Conservation (phyloP, 2,329 filamentous ascomycete species). For the Aspergillus novoparasiticus region DNA sequence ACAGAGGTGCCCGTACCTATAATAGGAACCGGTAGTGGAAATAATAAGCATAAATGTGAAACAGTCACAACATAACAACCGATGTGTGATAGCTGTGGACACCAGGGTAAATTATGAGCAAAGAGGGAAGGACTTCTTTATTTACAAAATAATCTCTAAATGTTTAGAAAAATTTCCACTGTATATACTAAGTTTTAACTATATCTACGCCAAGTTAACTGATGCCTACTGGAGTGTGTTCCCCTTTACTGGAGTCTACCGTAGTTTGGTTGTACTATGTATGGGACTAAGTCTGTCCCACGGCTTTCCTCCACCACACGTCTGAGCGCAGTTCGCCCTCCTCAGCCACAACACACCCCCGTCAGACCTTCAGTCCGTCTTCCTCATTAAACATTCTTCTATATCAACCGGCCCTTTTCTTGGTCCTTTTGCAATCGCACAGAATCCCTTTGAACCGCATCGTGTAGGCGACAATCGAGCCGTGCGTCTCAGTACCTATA, state of each 20-base stretch:
- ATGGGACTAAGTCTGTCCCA: constrained; percentile 4
- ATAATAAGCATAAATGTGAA: background rate
- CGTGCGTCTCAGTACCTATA: constrained; percentile 12
- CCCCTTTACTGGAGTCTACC: background rate
- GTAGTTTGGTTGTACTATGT: constrained; percentile 1
- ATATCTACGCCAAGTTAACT: background rate
- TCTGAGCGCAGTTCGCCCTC: constrained; percentile 18
- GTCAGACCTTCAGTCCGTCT: constrained; percentile 1
- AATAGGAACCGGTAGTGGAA: background rate
- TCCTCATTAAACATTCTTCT: background rate
- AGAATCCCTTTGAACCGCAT: background rate
- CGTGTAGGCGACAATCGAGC: constrained; percentile 8
- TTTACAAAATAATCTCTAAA: background rate
- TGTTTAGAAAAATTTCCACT: too few relatives aligned
- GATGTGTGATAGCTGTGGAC: background rate
- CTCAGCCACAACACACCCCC: constrained; percentile 2
- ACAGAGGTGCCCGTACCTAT: background rate
- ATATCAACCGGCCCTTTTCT: background rate
- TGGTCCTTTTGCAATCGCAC: background rate
- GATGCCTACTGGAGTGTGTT: background rate
- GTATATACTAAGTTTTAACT: background rate
- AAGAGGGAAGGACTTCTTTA: background rate
- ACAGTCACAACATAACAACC: background rate
- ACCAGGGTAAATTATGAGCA: background rate
- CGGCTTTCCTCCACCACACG: constrained; percentile 13